These are phyloP conservation scores for Pyrenopolyporus hunteri DNA, from an alignment of 495 filamentous ascomycete species.

Conservation along the genomic window DNA sequence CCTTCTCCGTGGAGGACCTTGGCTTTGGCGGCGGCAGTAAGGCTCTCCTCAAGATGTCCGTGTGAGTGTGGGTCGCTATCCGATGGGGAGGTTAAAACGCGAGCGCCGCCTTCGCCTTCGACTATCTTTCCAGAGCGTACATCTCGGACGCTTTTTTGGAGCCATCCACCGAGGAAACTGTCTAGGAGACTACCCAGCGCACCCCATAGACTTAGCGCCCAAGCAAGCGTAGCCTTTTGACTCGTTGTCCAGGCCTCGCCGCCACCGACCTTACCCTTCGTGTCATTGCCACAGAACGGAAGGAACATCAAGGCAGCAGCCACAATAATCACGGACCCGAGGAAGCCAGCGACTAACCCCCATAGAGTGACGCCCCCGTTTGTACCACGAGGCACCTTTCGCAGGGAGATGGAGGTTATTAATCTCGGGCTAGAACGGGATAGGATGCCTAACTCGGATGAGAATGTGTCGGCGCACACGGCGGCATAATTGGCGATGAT, in stretches of 20 bases:
- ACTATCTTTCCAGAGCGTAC: constrained; percentile 82
- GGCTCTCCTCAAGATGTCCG: constrained; percentile 11
- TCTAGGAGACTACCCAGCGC: constrained; percentile 81
- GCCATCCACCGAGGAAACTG: constrained; percentile 80
- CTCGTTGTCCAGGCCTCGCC: constrained; percentile 52
- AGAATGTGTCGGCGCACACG: constrained; percentile 91
- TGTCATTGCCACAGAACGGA: constrained; percentile 66
- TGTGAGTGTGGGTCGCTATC: constrained; percentile 29
- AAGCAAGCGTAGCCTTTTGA: constrained; percentile 60
- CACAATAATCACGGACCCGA: constrained; percentile 77
- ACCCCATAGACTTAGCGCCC: constrained; percentile 72
- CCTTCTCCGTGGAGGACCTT: constrained; percentile 44
- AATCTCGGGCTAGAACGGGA: constrained; percentile 76
- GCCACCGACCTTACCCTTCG: constrained; percentile 42
- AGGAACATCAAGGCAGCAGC: constrained; percentile 66
- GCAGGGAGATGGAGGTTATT: constrained; percentile 79
- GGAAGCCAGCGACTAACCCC: constrained; percentile 74
- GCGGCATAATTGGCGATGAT: constrained; percentile 84
- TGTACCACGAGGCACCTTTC: constrained; percentile 83
- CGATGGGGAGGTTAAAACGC: constrained; percentile 62
- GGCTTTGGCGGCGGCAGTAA: constrained; percentile 48
- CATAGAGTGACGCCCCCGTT: constrained; percentile 85
- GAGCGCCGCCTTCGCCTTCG: constrained; percentile 82
- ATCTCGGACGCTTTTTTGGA: constrained; percentile 89
- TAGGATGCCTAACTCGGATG: constrained; percentile 92